Percentiles rank a stretch among this genome's conserved stretches.
phyloP scores from a whole-genome alignment of 768 basidiomycete genomes.

The Leccinum obscurum region DNA sequence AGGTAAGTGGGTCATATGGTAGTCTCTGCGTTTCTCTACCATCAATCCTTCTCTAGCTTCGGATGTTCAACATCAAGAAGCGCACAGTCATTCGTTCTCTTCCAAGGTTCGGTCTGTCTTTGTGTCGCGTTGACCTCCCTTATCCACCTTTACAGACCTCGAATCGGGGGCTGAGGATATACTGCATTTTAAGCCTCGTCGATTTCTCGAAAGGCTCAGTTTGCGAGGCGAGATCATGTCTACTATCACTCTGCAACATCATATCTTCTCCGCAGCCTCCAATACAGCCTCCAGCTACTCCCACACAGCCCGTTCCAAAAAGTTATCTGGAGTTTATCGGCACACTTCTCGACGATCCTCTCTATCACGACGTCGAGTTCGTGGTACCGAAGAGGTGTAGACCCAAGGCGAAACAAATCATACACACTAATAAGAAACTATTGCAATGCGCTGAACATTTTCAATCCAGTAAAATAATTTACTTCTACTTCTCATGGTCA shows the following conservation, averaged over 20 bases:
- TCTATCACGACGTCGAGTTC: conserved; percentile 84
- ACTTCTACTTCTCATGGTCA: background rate
- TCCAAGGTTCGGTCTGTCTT: conserved; percentile 47
- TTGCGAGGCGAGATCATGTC: conserved; percentile 72
- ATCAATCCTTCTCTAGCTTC: conserved; percentile 21
- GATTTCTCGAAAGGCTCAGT: conserved; percentile 59
- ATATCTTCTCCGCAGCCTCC: conserved; percentile 62
- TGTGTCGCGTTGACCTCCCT: conserved; percentile 9
- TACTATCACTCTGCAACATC: conserved; percentile 74
- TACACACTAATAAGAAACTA: conserved; percentile 70
- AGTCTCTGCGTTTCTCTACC: background rate
- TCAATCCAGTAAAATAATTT: conserved; percentile 52
- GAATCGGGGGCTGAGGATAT: conserved; percentile 61
- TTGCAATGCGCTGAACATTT: conserved; percentile 78
- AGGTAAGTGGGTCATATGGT: conserved; percentile 42
- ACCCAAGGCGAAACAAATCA: conserved; percentile 40
- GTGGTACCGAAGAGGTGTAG: conserved; percentile 54
- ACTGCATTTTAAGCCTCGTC: background rate
- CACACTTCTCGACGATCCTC: conserved; percentile 71
- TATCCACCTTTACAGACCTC: conserved; percentile 51
- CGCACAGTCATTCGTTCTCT: conserved; percentile 79
- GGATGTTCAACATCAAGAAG: conserved; percentile 66
- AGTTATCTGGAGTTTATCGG: conserved; percentile 72
- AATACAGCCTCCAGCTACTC: conserved; percentile 41
- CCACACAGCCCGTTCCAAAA: conserved; percentile 61